Percentiles rank a stretch among this genome's conserved stretches.
phyloP scores from a whole-genome alignment of 2,329 filamentous ascomycete genomes.

The Penicillium sp. region DNA sequence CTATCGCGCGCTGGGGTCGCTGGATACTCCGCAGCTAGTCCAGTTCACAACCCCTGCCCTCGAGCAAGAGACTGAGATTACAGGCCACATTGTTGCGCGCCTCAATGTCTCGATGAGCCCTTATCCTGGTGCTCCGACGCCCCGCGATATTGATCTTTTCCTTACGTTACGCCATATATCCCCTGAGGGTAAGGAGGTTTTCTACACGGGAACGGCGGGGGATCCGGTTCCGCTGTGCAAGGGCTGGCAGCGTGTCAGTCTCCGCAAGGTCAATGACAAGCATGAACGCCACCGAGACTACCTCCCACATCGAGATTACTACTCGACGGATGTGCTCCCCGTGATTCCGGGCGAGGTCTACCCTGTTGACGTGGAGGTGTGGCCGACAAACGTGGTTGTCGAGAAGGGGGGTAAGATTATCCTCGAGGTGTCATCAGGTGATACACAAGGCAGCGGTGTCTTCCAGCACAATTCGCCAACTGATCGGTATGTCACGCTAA shows the following conservation, averaged over 20 bases:
- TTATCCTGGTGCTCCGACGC: constrained; percentile 43
- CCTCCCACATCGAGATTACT: constrained; percentile 57
- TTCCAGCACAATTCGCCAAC: constrained; percentile 53
- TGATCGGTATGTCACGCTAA: constrained; percentile 33
- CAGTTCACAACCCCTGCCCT: constrained; percentile 65
- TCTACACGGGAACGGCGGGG: constrained; percentile 61
- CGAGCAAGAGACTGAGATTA: constrained; percentile 69
- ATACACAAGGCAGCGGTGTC: constrained; percentile 58
- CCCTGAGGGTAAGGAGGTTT: constrained; percentile 56
- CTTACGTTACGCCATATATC: constrained; percentile 60
- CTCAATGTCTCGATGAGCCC: constrained; percentile 64
- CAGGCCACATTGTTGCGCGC: constrained; percentile 68
- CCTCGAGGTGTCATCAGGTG: constrained; percentile 44
- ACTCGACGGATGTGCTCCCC: constrained; percentile 52
- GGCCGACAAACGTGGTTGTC: constrained; percentile 45
- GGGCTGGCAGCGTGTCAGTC: constrained; percentile 59
- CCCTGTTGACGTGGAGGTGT: constrained; percentile 53
- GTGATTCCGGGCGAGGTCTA: constrained; percentile 58
- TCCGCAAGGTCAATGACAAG: constrained; percentile 53
- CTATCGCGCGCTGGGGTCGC: constrained; percentile 64
- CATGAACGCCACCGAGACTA: constrained; percentile 52
- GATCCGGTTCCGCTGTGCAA: constrained; percentile 60
- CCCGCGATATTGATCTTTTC: constrained; percentile 60
- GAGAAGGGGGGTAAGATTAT: constrained; percentile 38
- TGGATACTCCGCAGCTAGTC: constrained; percentile 59